phyloP scores from a whole-genome alignment of 805 yeast species.

The Yamadazyma nakazawae region DNA sequence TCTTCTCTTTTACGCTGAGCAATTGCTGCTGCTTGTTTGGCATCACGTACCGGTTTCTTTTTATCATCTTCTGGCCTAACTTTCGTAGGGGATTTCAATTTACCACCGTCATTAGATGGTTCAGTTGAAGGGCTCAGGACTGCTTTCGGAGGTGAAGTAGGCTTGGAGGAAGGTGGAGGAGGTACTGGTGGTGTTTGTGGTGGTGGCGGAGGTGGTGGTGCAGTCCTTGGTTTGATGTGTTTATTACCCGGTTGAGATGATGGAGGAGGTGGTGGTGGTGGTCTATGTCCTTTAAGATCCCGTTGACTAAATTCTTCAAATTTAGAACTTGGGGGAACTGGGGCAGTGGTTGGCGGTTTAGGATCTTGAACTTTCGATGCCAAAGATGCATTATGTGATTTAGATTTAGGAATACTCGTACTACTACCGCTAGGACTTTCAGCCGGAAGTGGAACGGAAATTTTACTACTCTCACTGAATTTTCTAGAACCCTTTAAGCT shows the following conservation, averaged over 20 bases:
- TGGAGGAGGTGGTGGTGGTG: constrained; percentile 44
- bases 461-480: constrained; percentile 12
- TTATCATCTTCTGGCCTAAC: constrained; percentile 6
- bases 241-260: background rate
- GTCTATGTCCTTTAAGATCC: constrained; percentile 33
- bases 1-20: constrained; percentile 75
- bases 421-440: constrained; percentile 3
- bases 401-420: constrained; percentile 31
- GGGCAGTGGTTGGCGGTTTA: constrained; percentile 36
- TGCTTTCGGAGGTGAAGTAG: background rate
- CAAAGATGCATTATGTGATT: constrained; percentile 39
- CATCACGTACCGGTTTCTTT: constrained; percentile 43
- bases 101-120: too few relatives aligned
- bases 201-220: constrained; percentile 13
- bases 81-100: constrained; percentile 3
- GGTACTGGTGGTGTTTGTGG: constrained; percentile 13
- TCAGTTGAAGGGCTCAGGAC: background rate
- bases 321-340: constrained; percentile 27
- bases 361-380: constrained; percentile 22
- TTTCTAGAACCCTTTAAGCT: constrained; percentile 27
- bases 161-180: constrained; percentile 1
- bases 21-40: constrained; percentile 51
- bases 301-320: constrained; percentile 19
- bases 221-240: background rate
- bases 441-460: constrained; percentile 12